Evolutionary conservation across 768 basidiomycete genomes (phyloP).

Genomic region (Leccinellum rugosiceps): DNA sequence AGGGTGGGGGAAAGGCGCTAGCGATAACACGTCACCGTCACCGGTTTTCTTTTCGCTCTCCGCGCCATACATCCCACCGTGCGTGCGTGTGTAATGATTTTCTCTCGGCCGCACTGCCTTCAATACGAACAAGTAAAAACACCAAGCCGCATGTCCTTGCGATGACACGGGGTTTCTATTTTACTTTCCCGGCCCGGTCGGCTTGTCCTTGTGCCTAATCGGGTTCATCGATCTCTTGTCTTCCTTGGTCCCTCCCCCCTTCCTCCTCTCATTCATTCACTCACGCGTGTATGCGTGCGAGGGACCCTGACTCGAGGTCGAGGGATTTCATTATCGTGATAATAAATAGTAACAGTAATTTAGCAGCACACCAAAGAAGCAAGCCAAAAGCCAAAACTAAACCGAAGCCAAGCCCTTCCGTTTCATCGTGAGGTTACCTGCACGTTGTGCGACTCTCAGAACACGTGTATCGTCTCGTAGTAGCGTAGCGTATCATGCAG

Average conservation of each 20-base stretch:
- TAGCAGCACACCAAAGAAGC: neutral
- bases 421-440: slow-evolving; percentile 11
- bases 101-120: slow-evolving; percentile 17
- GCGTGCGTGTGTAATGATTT: neutral
- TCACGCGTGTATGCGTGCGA: neutral
- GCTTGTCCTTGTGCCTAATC: neutral
- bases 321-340: neutral
- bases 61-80: neutral
- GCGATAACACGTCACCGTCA: slow-evolving; percentile 11
- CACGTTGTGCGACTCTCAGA: slow-evolving; percentile 11
- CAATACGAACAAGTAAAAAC: neutral
- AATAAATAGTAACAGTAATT: neutral
- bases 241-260: neutral
- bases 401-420: neutral
- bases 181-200: neutral
- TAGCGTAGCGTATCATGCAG: neutral
- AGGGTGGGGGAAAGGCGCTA: neutral
- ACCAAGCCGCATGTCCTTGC: neutral
- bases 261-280: neutral
- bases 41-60: neutral
- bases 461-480: neutral
- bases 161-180: neutral
- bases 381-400: neutral
- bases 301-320: neutral
- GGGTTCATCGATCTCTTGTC: neutral